These are phyloP conservation scores for Yarrowia hollandica DNA, from an alignment of 805 yeast species.

Conservation along the genomic window DNA sequence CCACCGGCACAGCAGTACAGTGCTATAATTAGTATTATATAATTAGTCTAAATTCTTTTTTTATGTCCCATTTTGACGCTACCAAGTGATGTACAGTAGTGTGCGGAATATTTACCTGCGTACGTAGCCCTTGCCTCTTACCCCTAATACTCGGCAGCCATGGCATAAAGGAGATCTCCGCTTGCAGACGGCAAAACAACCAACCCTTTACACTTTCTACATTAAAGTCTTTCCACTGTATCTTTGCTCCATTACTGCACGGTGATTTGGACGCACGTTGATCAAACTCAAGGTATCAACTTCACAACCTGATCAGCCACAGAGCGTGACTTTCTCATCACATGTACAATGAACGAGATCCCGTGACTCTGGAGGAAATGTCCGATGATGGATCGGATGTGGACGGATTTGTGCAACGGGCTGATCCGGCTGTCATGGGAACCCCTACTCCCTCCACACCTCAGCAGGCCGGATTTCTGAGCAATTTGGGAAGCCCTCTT, in stretches of 20 bases:
- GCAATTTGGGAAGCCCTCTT: conserved; percentile 5
- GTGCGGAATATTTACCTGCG: conserved; percentile 6
- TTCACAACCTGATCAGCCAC: too few species aligned
- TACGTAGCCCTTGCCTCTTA: background rate
- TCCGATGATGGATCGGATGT: conserved; percentile 2
- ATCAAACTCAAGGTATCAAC: conserved; percentile 1
- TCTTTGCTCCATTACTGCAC: conserved; percentile 3
- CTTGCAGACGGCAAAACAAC: too few species aligned
- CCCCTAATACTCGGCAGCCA: background rate
- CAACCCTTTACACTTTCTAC: background rate
- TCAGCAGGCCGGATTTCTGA: conserved; percentile 14
- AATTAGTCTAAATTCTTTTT: background rate
- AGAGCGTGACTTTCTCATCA: too few species aligned
- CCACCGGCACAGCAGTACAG: too few species aligned
- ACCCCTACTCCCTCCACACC: conserved; percentile 17
- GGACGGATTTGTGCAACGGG: background rate
- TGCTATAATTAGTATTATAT: too few species aligned
- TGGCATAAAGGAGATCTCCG: conserved; percentile 1
- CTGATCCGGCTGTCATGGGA: background rate
- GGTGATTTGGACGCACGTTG: background rate
- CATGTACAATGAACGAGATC: conserved; percentile 29
- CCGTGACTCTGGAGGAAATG: conserved; percentile 30
- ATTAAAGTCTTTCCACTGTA: background rate
- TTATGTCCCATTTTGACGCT: too few species aligned
- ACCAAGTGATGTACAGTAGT: background rate